Percentiles rank a stretch among this genome's conserved stretches.
Conservation (phyloP, 2,329 filamentous ascomycete species). For the Epichloe brachyelytri region DNA sequence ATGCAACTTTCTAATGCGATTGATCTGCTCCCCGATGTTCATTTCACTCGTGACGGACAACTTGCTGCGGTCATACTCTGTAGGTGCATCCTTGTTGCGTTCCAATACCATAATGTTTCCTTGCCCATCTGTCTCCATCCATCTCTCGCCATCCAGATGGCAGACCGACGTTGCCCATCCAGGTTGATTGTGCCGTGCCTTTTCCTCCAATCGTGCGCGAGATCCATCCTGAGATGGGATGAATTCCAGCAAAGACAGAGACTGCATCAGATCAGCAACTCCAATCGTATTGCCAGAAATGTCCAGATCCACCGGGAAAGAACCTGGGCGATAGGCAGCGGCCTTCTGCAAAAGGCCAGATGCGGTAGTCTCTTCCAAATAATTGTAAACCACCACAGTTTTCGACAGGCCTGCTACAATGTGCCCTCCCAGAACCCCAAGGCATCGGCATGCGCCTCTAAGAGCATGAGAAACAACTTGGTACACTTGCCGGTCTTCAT, state of each 20-base stretch:
- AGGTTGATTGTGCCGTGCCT: conserved; percentile 68
- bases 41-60: conserved; percentile 71
- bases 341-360: conserved; percentile 52
- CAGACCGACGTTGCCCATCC: conserved; percentile 72
- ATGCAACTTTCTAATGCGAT: conserved; percentile 65
- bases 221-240: conserved; percentile 41
- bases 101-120: conserved; percentile 78
- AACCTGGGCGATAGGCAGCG: conserved; percentile 68
- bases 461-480: conserved; percentile 56
- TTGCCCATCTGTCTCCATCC: conserved; percentile 73
- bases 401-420: conserved; percentile 85
- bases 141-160: conserved; percentile 58
- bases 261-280: conserved; percentile 90
- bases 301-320: conserved; percentile 69
- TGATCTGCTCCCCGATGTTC: conserved; percentile 84
- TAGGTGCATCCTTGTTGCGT: conserved; percentile 59
- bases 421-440: conserved; percentile 61
- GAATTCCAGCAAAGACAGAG: conserved; percentile 66
- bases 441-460: conserved; percentile 67
- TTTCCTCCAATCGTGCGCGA: conserved; percentile 54
- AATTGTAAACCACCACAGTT: conserved; percentile 54
- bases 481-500: conserved; percentile 59
- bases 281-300: conserved; percentile 65
- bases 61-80: conserved; percentile 56
- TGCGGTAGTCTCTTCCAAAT: conserved; percentile 40